Evolutionary conservation across 2,329 filamentous ascomycete species (phyloP).

Genomic region (Akanthomyces muscarius): DNA sequence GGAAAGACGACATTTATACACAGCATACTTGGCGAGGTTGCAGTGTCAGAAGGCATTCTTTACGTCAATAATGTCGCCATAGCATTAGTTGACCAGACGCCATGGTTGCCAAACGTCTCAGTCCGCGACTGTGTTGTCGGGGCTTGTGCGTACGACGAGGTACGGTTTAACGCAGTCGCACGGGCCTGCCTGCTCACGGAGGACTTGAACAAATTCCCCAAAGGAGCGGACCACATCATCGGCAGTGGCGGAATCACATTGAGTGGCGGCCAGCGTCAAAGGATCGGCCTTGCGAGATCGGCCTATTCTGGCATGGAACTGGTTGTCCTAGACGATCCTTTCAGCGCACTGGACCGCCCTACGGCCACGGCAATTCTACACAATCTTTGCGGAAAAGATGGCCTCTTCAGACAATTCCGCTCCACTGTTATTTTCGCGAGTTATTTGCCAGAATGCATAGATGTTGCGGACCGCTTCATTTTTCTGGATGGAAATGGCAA

Average conservation of each 20-base stretch:
- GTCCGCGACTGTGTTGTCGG: neutral
- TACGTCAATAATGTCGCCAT: neutral
- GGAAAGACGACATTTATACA: neutral
- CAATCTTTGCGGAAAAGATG: neutral
- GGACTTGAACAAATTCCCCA: neutral
- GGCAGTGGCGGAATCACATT: neutral
- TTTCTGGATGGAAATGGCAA: neutral
- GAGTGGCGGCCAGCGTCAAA: slow-evolving; percentile 7
- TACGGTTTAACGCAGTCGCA: neutral
- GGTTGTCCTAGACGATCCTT: neutral
- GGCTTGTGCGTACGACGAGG: neutral
- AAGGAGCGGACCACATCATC: neutral
- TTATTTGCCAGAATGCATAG: neutral
- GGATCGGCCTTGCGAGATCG: neutral
- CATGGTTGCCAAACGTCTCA: neutral
- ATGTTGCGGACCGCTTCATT: neutral
- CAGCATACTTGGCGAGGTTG: neutral
- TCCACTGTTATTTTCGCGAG: neutral
- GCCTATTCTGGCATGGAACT: neutral
- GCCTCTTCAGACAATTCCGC: neutral
- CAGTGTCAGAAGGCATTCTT: neutral
- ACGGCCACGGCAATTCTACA: neutral
- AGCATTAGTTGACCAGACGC: neutral
- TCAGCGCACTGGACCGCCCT: neutral
- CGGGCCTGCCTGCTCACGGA: neutral